These are phyloP conservation scores for Neckera pumila DNA, from an alignment of 225 moss, liverwort and hornwort genomes.

Conservation along the genomic window DNA sequence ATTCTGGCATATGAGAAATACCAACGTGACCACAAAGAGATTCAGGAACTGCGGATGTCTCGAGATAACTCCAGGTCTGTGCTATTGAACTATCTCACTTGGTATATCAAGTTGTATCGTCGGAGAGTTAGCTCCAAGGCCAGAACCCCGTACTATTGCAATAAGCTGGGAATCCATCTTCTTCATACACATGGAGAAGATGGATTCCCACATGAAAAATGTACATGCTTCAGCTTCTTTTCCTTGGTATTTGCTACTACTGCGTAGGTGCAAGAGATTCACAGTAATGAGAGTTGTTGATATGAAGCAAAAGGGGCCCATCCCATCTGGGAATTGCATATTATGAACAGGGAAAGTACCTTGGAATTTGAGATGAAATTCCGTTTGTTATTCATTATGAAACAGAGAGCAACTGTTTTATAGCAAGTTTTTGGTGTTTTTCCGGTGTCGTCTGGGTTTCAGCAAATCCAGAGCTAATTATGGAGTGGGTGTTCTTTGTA, in stretches of 20 bases:
- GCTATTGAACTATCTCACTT: background rate
- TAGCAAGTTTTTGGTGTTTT: background rate
- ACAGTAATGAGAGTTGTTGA: background rate
- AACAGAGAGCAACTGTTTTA: background rate
- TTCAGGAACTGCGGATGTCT: conserved; percentile 38
- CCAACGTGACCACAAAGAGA: conserved; percentile 28
- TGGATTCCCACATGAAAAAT: background rate
- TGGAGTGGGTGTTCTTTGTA: background rate
- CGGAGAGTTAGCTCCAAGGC: background rate
- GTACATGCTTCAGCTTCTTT: background rate
- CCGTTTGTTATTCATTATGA: background rate
- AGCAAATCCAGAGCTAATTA: background rate
- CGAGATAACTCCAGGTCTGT: conserved; percentile 66
- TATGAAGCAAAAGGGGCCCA: background rate
- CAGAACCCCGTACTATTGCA: background rate
- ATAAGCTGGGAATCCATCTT: too few species aligned
- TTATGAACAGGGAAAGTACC: background rate
- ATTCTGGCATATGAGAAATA: conserved; percentile 59
- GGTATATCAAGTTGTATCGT: background rate
- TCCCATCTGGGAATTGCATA: background rate
- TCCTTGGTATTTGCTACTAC: background rate
- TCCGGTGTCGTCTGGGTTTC: background rate
- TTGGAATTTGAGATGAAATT: background rate
- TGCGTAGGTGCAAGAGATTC: background rate
- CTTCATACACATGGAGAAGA: background rate